Percentiles rank a stretch among this genome's conserved stretches.
Evolutionary conservation across 164 flowering plant genomes (phyloP).

Genomic region (Piper betle): DNA sequence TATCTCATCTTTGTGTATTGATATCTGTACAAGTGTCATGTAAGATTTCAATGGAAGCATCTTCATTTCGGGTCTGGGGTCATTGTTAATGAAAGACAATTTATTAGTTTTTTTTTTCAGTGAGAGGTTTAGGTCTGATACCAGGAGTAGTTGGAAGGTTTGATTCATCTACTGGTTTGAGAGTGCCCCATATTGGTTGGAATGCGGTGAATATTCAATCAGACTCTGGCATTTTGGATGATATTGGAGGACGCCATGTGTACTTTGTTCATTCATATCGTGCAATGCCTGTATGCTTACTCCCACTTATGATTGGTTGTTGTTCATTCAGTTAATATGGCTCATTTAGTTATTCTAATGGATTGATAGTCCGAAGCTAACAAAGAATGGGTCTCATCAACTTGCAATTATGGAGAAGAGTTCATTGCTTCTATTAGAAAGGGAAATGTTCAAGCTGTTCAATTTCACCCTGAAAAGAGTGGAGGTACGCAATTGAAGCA

Average conservation of each 20-base stretch:
- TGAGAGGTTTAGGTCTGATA: constrained; percentile 88
- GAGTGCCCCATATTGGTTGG: constrained; percentile 99
- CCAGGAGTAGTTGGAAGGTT: constrained; percentile 96
- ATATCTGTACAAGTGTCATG: background rate
- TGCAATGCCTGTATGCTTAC: constrained; percentile 56
- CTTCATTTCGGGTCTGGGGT: background rate
- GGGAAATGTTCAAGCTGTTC: constrained; percentile 96
- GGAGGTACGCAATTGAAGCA: constrained; percentile 47
- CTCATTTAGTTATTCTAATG: background rate
- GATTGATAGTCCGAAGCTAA: constrained; percentile 55
- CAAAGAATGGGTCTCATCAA: constrained; percentile 87
- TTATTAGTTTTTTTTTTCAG: constrained; percentile 27
- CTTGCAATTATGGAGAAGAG: constrained; percentile 77
- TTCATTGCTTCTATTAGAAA: constrained; percentile 78
- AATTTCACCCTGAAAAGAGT: constrained; percentile 99
- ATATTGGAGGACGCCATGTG: constrained; percentile 66
- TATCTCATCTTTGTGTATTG: background rate
- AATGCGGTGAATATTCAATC: constrained; percentile 59
- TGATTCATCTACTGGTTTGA: constrained; percentile 62
- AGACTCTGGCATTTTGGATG: constrained; percentile 71
- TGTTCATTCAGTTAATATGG: constrained; percentile 1
- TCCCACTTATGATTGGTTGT: background rate
- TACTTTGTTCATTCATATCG: constrained; percentile 97
- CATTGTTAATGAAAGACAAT: constrained; percentile 2
- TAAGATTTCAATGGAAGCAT: background rate